phyloP scores from a whole-genome alignment of 169 alveolate genomes.

The Cryptosporidium canis region DNA sequence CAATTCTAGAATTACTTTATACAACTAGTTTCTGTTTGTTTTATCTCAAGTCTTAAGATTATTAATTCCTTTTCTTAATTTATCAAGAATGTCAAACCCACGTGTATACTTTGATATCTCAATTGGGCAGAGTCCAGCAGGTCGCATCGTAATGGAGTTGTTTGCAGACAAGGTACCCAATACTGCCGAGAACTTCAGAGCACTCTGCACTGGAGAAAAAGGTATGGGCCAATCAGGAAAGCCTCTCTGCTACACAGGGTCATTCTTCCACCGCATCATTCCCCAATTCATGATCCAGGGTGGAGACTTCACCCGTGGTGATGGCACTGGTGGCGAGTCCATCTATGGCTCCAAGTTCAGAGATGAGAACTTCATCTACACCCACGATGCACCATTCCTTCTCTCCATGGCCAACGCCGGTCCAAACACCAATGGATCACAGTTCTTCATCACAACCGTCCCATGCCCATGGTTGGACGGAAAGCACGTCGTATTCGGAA shows the following conservation, averaged over 20 bases:
- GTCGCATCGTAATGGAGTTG: constrained; percentile 91
- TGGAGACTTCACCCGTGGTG: constrained; percentile 87
- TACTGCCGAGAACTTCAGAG: constrained; percentile 89
- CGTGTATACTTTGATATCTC: constrained; percentile 80
- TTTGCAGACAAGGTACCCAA: constrained; percentile 90
- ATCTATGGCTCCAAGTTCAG: constrained; percentile 88
- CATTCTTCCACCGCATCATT: constrained; percentile 86
- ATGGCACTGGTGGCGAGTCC: constrained; percentile 91
- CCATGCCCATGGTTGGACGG: constrained; percentile 96
- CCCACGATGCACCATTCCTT: constrained; percentile 93
- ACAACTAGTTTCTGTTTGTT: neutral
- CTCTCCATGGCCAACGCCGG: constrained; percentile 98
- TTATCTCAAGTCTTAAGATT: neutral
- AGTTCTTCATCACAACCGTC: constrained; percentile 94
- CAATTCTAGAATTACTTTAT: neutral
- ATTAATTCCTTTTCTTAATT: neutral
- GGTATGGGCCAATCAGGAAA: constrained; percentile 87
- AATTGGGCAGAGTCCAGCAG: constrained; percentile 83
- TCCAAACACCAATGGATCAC: constrained; percentile 97
- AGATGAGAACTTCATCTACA: constrained; percentile 82
- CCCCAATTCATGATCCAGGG: constrained; percentile 89
- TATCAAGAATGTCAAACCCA: constrained; percentile 63
- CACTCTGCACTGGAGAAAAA: constrained; percentile 89
- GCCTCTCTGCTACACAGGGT: constrained; percentile 90
- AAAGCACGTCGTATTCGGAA: constrained; percentile 97